Percentiles rank a stretch among this genome's conserved stretches.
Conservation (phyloP, 1,139 yeast species). For the Candida sp. region DNA sequence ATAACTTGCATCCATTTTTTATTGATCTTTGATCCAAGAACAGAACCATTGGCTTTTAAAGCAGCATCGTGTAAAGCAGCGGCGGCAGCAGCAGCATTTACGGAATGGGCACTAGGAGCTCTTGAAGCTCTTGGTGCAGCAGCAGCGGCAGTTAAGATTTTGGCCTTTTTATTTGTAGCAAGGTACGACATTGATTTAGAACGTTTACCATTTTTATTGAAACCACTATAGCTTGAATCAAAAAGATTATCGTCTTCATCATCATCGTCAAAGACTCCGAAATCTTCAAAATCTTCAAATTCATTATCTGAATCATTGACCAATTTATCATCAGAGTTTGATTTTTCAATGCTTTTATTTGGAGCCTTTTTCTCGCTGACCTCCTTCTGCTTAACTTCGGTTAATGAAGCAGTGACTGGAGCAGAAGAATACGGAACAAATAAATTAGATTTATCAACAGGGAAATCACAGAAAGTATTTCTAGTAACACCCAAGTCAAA, state of each 20-base stretch:
- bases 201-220: conserved; percentile 48
- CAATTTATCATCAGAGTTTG: conserved; percentile 5
- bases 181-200: conserved; percentile 63
- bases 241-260: conserved; percentile 19
- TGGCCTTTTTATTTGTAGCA: conserved; percentile 46
- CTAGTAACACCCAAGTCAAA: conserved; percentile 43
- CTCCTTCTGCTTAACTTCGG: conserved; percentile 13
- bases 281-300: conserved; percentile 45
- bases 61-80: conserved; percentile 77
- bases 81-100: conserved; percentile 67
- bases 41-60: conserved; percentile 34
- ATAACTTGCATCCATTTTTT: conserved; percentile 69
- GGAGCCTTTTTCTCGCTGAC: conserved; percentile 5
- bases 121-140: conserved; percentile 79
- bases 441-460: conserved; percentile 50
- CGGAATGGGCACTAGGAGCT: conserved; percentile 51
- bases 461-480: conserved; percentile 46
- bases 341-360: conserved; percentile 2
- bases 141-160: conserved; percentile 71
- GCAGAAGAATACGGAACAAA: conserved; percentile 72
- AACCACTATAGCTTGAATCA: conserved; percentile 20
- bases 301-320: conserved; percentile 28
- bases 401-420: conserved; percentile 70
- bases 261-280: conserved; percentile 37
- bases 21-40: conserved; percentile 22